Conservation (phyloP, 1,284 basidiomycete species). For the Naganishia sp. region DNA sequence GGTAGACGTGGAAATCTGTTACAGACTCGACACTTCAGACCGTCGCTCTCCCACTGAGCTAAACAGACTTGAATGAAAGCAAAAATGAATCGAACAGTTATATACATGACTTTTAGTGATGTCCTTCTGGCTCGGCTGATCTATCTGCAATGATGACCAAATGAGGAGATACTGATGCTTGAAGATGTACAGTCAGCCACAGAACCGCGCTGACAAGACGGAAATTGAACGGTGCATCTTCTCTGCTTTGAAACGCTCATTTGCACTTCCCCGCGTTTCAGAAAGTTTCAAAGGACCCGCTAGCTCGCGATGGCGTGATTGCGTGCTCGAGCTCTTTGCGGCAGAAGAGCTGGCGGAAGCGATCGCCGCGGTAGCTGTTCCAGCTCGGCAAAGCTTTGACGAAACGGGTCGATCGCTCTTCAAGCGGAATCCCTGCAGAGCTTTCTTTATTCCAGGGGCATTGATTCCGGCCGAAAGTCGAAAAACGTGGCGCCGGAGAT, state of each 20-base stretch:
- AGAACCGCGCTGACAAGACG: too few species aligned
- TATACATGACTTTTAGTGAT: too few species aligned
- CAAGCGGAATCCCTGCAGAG: neutral
- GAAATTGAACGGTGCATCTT: too few species aligned
- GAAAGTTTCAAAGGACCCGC: constrained; percentile 1
- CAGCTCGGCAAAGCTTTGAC: constrained; percentile 3
- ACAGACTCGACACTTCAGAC: neutral
- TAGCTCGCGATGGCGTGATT: constrained; percentile 6
- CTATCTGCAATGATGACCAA: too few species aligned
- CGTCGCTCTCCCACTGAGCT: constrained; percentile 16
- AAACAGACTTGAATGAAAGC: constrained; percentile 13
- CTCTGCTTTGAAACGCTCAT: too few species aligned
- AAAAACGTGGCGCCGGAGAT: neutral
- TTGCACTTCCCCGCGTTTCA: neutral
- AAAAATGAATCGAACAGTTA: too few species aligned
- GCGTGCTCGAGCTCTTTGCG: constrained; percentile 17
- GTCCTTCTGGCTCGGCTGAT: too few species aligned
- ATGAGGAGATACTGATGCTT: too few species aligned
- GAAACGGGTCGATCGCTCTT: neutral
- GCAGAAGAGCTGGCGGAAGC: constrained; percentile 1
- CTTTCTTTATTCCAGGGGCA: neutral
- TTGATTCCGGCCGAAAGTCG: constrained; percentile 3
- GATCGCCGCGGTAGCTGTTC: constrained; percentile 15
- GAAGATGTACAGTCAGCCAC: too few species aligned
- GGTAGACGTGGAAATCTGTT: neutral